Evolutionary conservation across 73 alveolate species (phyloP), one percentile per base, ranked within the genome.

Genomic region (Durusdinium trenchii): DNA sequence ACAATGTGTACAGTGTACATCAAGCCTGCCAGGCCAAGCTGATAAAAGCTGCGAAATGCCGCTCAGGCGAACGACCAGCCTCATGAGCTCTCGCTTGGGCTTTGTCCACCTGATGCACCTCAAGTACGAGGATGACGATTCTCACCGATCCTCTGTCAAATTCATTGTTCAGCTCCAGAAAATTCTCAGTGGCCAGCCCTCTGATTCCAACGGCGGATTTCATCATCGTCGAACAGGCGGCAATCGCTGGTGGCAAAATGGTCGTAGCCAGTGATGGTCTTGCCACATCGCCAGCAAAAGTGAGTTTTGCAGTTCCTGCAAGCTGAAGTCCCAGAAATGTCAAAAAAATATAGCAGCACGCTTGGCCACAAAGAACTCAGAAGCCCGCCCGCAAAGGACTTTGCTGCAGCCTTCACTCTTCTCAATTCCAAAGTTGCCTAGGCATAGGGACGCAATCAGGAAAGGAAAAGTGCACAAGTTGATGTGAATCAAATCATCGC

Each of bases 401-500:
- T 87, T 87, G 95, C 95, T 87, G 95, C 95, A 87, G 47, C 95
- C 95, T 4, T 87, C 95, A 6, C 85, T 60, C 95, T 87, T 87
- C 85, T 87, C 95, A 40, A 87, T 87, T 67, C 85, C 95, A 62
- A 62, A 60, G 47, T 40, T 35, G 76, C 94, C 94, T 84, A 38
- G 40, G 73, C 73, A 46, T 30, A 32, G 16, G 28, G 50, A 26
- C n/a, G n/a, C n/a, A n/a, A n/a, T n/a, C n/a, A 57, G 35, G 71
- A 57, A 57, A 26, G 35, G 26, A 14, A 26, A 14, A 26, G 26
- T 57, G 14, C 71, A 40, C 51, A 82, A 28, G 47, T 50, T 3
- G 93, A 23, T 35, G 43, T 71, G 14, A 36, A n/a, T 42, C 14
- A 1, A 30, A 42, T 35, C 84, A 23, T 60, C 73, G n/a, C 30